Evolutionary conservation across 192 early-diverging fungal genomes (phyloP).

Genomic region (Coemansia sp.): DNA sequence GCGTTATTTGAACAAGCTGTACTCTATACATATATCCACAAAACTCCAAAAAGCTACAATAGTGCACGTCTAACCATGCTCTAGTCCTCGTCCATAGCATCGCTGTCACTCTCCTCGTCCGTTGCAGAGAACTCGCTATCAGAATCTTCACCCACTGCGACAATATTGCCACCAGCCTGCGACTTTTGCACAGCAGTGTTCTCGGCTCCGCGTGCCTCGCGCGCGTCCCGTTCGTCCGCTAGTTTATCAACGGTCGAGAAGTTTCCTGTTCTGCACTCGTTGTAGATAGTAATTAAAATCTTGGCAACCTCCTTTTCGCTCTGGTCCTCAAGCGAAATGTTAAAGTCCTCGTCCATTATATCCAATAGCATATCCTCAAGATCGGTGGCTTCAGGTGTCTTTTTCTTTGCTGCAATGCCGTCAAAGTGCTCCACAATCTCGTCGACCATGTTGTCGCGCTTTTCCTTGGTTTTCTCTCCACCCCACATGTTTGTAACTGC

Average conservation of each 20-base stretch:
- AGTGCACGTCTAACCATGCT: neutral
- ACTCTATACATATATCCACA: neutral
- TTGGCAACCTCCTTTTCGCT: slow-evolving; percentile 43
- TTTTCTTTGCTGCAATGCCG: slow-evolving; percentile 20
- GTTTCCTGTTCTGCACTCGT: slow-evolving; percentile 37
- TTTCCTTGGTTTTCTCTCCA: slow-evolving; percentile 61
- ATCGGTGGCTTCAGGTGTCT: slow-evolving; percentile 35
- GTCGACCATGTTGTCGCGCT: slow-evolving; percentile 66
- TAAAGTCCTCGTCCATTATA: slow-evolving; percentile 42
- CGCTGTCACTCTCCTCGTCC: slow-evolving; percentile 10
- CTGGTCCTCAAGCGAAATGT: slow-evolving; percentile 31
- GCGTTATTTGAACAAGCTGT: neutral
- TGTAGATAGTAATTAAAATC: slow-evolving; percentile 25
- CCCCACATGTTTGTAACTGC: slow-evolving; percentile 74
- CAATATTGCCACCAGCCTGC: slow-evolving; percentile 9
- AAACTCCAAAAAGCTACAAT: neutral
- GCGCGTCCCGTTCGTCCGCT: slow-evolving; percentile 34
- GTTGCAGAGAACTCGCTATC: slow-evolving; percentile 15
- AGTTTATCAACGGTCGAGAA: slow-evolving; percentile 36
- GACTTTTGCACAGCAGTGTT: slow-evolving; percentile 18
- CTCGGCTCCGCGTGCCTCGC: slow-evolving; percentile 10
- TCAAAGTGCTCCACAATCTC: slow-evolving; percentile 64
- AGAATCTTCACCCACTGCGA: neutral
- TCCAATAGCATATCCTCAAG: slow-evolving; percentile 36
- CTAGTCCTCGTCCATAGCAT: slow-evolving; percentile 21